Evolutionary conservation across 1,139 yeast species (phyloP), one percentile per base, ranked within the genome.

Genomic region (Candida sp.): DNA sequence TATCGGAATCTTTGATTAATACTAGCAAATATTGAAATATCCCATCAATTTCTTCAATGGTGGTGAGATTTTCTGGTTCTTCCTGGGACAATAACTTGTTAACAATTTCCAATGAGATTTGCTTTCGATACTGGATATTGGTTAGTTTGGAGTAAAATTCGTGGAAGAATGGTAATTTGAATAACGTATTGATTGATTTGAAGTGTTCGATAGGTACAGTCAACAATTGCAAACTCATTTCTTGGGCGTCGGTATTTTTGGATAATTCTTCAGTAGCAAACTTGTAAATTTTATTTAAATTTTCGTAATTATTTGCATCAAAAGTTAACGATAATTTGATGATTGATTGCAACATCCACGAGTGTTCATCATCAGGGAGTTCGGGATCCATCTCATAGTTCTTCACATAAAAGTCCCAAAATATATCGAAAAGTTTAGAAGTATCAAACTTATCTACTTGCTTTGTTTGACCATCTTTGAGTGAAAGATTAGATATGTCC

Each of bases 271-370:
- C 74, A 22, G 74, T 66, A 0, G 88, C 84, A 58, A 77, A 84
- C 47, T 76, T 66, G 57, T 79, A 83, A 25, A 90, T 71, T 35
- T 66, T 64, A 57, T 87, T 84, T 47, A 90, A 68, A 58, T 87
- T 82, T 4, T 71, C 77, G 45, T 73, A 72, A 47, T 81, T 77
- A 1, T 74, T 69, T 2, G 89, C 87, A 54, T 87, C 87, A 67
- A 84, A 87, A 7, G 78, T 73, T 41, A 87, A 68, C 0, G 90
- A 75, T 36, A 91, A 64, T 49, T 77, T 78, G 41, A 86, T 74
- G 35, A 87, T 75, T 12, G 87, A 79, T 45, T 82, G 83, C 39
- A 89, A 69, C 27, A 90, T 71, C 1, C 77, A 73, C 5, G 88
- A 76, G 45, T 81, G 81, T 49, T 87, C 95, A 38, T 78, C 81